phyloP scores from a whole-genome alignment of 305 asterid species.

The Fraxinus floribunda region DNA sequence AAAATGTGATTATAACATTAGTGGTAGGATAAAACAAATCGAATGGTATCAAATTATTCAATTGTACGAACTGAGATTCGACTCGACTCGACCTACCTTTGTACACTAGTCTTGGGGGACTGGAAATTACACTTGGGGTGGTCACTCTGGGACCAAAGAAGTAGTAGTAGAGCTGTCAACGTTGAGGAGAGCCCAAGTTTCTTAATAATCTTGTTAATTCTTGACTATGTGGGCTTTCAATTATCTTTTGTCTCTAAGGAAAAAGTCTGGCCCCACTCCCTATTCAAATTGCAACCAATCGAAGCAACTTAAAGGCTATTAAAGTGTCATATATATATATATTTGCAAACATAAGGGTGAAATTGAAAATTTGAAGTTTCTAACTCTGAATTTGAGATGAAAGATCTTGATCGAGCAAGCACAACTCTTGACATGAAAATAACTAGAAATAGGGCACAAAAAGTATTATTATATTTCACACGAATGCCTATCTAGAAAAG shows the following conservation, averaged over 20 bases:
- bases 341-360: background rate
- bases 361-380: background rate
- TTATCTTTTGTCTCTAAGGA: slow-evolving; percentile 16
- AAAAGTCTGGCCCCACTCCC: background rate
- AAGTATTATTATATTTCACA: too few relatives aligned
- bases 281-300: background rate
- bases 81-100: background rate
- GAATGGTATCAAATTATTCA: background rate
- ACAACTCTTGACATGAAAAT: too few relatives aligned
- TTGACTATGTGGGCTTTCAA: slow-evolving; percentile 27
- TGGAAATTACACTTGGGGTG: background rate
- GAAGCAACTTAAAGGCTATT: background rate
- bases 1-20: background rate
- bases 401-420: background rate
- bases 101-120: background rate
- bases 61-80: background rate
- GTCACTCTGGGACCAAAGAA: background rate
- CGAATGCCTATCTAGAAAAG: background rate
- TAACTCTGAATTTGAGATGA: background rate
- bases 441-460: too few relatives aligned
- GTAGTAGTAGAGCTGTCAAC: slow-evolving; percentile 9
- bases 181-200: slow-evolving; percentile 5
- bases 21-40: background rate
- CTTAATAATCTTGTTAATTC: background rate
- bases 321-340: too few relatives aligned